phyloP scores from a whole-genome alignment of 179 eudicot species.

The Heliamphora pulchella region DNA sequence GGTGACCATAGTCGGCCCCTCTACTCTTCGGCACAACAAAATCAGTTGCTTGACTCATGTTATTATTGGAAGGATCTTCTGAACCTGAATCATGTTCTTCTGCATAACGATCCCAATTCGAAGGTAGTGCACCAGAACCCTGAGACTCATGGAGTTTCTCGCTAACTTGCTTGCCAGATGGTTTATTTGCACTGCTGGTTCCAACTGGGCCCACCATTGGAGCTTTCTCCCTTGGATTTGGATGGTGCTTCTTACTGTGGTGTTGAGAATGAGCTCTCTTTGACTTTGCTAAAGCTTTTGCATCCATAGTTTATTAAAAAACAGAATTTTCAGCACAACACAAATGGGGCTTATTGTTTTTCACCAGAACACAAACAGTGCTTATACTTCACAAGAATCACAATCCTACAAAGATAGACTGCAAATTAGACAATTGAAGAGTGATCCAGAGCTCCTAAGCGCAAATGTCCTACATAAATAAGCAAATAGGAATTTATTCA shows the following conservation, averaged over 20 bases:
- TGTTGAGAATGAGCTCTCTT: conserved; percentile 82
- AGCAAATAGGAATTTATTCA: background rate
- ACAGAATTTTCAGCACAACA: background rate
- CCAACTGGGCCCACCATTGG: conserved; percentile 24
- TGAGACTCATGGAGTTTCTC: conserved; percentile 28
- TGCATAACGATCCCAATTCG: conserved; percentile 71
- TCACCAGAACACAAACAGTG: background rate
- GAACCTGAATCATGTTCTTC: conserved; percentile 34
- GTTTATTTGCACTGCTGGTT: conserved; percentile 20
- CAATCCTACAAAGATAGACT: background rate
- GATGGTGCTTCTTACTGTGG: conserved; percentile 50
- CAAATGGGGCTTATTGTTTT: background rate
- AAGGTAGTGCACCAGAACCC: conserved; percentile 47
- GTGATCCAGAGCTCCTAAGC: background rate
- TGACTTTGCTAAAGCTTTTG: conserved; percentile 79
- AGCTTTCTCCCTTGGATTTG: conserved; percentile 29
- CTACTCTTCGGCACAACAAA: conserved; percentile 59
- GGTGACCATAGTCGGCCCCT: conserved; percentile 62
- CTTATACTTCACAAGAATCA: background rate
- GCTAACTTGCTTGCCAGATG: conserved; percentile 24
- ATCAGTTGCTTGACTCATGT: conserved; percentile 26
- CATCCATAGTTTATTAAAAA: conserved; percentile 41
- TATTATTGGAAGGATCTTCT: conserved; percentile 19
- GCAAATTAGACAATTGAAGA: conserved; percentile 14
- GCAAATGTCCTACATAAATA: background rate